Percentiles rank a stretch among this genome's conserved stretches.
Evolutionary conservation across 768 basidiomycete species (phyloP).

Genomic region (Hygrophorus russula): DNA sequence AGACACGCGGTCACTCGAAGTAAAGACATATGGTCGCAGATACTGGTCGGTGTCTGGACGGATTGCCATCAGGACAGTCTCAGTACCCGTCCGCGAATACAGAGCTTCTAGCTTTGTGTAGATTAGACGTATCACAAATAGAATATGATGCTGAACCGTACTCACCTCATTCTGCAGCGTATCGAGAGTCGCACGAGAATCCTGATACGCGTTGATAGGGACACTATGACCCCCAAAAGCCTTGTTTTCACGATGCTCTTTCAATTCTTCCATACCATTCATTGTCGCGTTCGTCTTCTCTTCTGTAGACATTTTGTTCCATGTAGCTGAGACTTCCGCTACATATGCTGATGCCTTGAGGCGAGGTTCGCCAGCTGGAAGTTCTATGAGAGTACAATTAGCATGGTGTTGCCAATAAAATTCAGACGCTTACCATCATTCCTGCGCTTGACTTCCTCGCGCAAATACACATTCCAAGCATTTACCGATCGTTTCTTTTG

Average conservation of each 20-base stretch:
- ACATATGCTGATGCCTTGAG: background rate
- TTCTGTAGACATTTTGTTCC: conserved; percentile 4
- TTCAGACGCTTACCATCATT: conserved; percentile 1
- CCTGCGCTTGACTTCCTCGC: background rate
- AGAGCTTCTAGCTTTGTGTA: conserved; percentile 5
- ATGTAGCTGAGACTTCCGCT: background rate
- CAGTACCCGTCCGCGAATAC: conserved; percentile 5
- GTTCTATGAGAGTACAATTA: background rate
- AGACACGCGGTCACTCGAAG: background rate
- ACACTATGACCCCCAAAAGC: background rate
- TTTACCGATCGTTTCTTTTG: background rate
- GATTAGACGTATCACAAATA: background rate
- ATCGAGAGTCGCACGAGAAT: conserved; percentile 1
- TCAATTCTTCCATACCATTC: background rate
- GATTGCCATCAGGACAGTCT: conserved; percentile 1
- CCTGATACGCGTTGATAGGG: conserved; percentile 1
- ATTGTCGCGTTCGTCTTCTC: conserved; percentile 2
- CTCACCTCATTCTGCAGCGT: conserved; percentile 5
- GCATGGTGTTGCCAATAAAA: too few species aligned
- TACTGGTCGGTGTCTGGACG: background rate
- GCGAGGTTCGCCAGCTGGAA: background rate
- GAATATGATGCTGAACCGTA: background rate
- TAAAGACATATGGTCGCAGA: conserved; percentile 1
- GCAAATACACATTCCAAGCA: conserved; percentile 4
- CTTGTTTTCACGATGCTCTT: conserved; percentile 1